These are phyloP conservation scores for Pichia sp. DNA, from an alignment of 1,139 yeast species.

Conservation along the genomic window DNA sequence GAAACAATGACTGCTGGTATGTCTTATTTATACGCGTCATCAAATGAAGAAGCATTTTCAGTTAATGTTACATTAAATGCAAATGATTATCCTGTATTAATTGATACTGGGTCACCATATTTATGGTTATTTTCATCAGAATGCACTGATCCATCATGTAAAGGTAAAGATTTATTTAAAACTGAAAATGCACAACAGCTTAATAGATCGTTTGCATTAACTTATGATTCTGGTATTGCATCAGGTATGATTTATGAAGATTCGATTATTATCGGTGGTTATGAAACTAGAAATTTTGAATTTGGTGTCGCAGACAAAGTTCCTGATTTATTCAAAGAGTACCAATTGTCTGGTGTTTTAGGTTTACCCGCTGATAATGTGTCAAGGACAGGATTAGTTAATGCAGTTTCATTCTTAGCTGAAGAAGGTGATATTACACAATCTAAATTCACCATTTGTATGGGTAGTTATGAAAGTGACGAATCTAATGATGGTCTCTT, in stretches of 20 bases:
- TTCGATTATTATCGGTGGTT: slow-evolving; percentile 36
- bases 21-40: slow-evolving; percentile 25
- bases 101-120: slow-evolving; percentile 63
- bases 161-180: slow-evolving; percentile 18
- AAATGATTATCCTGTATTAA: slow-evolving; percentile 41
- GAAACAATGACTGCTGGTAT: slow-evolving; percentile 22
- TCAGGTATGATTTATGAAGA: slow-evolving; percentile 41
- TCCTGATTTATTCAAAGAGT: slow-evolving; percentile 47
- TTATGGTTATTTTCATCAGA: slow-evolving; percentile 55
- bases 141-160: slow-evolving; percentile 44
- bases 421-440: slow-evolving; percentile 32
- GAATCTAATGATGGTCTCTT: slow-evolving; percentile 37
- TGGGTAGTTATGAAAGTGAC: slow-evolving; percentile 33
- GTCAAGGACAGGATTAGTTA: slow-evolving; percentile 31
- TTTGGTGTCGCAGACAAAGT: slow-evolving; percentile 51
- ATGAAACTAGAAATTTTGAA: slow-evolving; percentile 35
- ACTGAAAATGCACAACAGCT: slow-evolving; percentile 24
- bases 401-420: slow-evolving; percentile 35
- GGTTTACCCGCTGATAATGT: slow-evolving; percentile 45
- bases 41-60: slow-evolving; percentile 30
- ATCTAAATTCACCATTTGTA: slow-evolving; percentile 37
- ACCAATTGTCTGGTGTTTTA: slow-evolving; percentile 53
- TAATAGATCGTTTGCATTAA: slow-evolving; percentile 37
- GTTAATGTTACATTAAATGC: slow-evolving; percentile 34
- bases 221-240: slow-evolving; percentile 52